phyloP scores from a whole-genome alignment of 2,329 filamentous ascomycete species.

The Elsinoe fawcettii region DNA sequence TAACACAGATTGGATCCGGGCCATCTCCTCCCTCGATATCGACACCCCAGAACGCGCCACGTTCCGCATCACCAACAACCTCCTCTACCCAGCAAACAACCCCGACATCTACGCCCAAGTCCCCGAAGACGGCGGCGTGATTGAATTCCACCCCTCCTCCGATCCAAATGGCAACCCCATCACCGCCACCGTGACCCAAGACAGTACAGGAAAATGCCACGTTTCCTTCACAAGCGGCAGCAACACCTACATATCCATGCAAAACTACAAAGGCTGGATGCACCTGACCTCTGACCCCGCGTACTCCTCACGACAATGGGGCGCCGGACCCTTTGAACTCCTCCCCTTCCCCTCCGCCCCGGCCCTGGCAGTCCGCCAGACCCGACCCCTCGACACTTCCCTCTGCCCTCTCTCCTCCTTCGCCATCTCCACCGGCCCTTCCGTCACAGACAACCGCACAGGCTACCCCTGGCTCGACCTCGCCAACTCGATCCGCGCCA shows the following conservation, averaged over 20 bases:
- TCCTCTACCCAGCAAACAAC: slow-evolving; percentile 7
- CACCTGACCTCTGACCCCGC: neutral
- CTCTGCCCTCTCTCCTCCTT: neutral
- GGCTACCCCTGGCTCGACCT: slow-evolving; percentile 2
- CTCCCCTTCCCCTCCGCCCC: neutral
- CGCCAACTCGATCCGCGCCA: neutral
- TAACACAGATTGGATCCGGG: neutral
- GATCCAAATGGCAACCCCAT: neutral
- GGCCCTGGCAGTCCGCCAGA: neutral
- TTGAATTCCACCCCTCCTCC: neutral
- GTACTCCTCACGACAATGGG: neutral
- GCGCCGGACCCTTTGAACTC: neutral
- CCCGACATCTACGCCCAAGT: slow-evolving; percentile 11
- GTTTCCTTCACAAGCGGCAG: neutral
- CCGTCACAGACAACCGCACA: neutral
- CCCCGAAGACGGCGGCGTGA: neutral
- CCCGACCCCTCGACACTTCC: neutral
- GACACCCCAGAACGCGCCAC: neutral
- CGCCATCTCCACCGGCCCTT: neutral
- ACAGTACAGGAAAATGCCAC: neutral
- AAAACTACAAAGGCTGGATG: slow-evolving; percentile 11
- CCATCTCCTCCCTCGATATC: neutral
- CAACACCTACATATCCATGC: slow-evolving; percentile 5
- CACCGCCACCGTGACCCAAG: neutral
- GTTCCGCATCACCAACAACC: neutral